phyloP scores from a whole-genome alignment of 192 early-diverging fungal species.

The Fimicolochytrium jonesii region DNA sequence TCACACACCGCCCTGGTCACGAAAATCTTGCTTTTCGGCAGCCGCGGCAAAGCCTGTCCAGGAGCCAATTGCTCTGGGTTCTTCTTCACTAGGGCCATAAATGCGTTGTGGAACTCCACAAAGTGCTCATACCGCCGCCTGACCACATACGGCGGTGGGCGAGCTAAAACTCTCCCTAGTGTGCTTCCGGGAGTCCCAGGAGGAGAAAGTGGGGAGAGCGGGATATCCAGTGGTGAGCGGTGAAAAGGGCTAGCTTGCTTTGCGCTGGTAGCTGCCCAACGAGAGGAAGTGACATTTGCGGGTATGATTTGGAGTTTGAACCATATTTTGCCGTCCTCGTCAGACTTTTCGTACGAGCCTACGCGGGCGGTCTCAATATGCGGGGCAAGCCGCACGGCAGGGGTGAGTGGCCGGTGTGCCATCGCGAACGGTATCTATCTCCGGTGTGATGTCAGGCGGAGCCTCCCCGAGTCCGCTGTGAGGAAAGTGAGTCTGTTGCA shows the following conservation, averaged over 20 bases:
- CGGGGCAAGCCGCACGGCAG: conserved; percentile 19
- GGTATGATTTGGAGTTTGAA: conserved; percentile 2
- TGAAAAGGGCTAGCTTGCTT: background rate
- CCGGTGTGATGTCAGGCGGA: no score
- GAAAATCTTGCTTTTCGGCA: conserved; percentile 20
- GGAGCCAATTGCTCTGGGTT: background rate
- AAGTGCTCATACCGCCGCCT: conserved; percentile 19
- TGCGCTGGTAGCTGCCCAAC: background rate
- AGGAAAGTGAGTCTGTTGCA: no score
- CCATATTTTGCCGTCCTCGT: conserved; percentile 22
- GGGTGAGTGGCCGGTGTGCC: conserved; percentile 8
- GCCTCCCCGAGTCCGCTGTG: no score
- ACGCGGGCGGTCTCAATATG: conserved; percentile 5
- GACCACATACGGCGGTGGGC: conserved; percentile 2
- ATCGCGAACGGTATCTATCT: no score
- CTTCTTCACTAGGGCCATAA: background rate
- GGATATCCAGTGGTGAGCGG: no score
- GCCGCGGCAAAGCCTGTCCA: background rate
- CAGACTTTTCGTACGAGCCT: conserved; percentile 3
- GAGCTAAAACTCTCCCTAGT: no score
- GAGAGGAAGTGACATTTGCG: background rate
- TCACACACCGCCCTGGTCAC: conserved; percentile 15
- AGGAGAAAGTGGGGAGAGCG: no score
- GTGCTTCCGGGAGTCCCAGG: no score
- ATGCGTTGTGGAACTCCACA: conserved; percentile 12